Conservation (phyloP, 345 rosid species). For the Gossypium raimondii region DNA sequence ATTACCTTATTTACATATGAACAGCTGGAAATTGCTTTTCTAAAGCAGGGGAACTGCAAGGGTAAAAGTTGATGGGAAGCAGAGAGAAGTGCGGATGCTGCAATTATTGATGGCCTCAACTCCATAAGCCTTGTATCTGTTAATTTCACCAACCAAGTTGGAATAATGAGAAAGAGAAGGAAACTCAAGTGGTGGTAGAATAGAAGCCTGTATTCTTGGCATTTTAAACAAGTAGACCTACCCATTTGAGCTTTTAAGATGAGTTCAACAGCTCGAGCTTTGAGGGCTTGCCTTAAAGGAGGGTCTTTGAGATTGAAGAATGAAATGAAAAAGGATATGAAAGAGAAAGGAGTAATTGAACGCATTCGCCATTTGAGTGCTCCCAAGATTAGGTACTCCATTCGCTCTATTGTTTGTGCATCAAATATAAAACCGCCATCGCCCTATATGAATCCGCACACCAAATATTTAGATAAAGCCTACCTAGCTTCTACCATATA, state of each 20-base stretch:
- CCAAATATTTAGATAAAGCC: neutral
- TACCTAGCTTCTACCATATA: neutral
- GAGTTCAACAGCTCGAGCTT: constrained; percentile 51
- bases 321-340: constrained; percentile 49
- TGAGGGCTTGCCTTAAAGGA: constrained; percentile 39
- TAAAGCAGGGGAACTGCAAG: constrained; percentile 39
- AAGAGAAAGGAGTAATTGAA: constrained; percentile 81
- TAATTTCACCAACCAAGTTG: neutral
- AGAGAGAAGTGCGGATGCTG: constrained; percentile 67
- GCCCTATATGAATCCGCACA: constrained; percentile 17
- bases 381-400: constrained; percentile 71
- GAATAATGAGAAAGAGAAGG: neutral
- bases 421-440: constrained; percentile 47
- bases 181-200: neutral
- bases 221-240: constrained; percentile 14
- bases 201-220: neutral
- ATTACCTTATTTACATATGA: constrained; percentile 61
- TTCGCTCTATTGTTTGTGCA: constrained; percentile 48
- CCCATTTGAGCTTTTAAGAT: constrained; percentile 62
- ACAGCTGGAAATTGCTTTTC: constrained; percentile 40
- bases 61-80: constrained; percentile 59
- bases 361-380: constrained; percentile 94
- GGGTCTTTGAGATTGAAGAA: constrained; percentile 53
- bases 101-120: constrained; percentile 72
- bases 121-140: constrained; percentile 50